Conservation (phyloP, 2,329 filamentous ascomycete genomes). For the Fusarium austroafricanum region DNA sequence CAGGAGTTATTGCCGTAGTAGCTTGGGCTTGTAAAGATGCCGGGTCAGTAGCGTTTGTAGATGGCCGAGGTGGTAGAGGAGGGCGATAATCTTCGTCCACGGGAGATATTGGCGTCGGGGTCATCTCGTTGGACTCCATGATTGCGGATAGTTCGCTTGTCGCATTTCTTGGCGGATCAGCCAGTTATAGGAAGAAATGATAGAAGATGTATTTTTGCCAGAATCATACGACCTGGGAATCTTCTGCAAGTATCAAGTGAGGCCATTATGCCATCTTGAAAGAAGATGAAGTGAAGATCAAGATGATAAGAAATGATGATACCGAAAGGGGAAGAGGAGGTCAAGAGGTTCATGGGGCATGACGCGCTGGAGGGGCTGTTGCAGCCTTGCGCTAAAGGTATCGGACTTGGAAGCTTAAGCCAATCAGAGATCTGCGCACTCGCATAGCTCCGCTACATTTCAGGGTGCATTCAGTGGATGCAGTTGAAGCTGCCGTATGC, state of each 20-base stretch:
- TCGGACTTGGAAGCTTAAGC: constrained; percentile 22
- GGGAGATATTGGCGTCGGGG: constrained; percentile 43
- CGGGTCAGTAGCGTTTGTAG: constrained; percentile 53
- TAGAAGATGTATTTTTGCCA: constrained; percentile 4
- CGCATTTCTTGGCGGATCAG: constrained; percentile 45
- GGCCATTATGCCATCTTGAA: constrained; percentile 51
- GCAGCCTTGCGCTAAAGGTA: constrained; percentile 43
- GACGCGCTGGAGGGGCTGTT: constrained; percentile 42
- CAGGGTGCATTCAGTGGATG: constrained; percentile 29
- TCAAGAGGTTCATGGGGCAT: constrained; percentile 15
- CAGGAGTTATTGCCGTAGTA: constrained; percentile 85
- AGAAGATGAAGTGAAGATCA: constrained; percentile 30
- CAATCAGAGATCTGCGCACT: constrained; percentile 32
- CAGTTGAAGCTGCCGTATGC: constrained; percentile 29
- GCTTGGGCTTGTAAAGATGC: constrained; percentile 69
- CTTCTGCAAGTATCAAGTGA: constrained; percentile 7
- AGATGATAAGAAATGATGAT: constrained; percentile 7
- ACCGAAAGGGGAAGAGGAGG: constrained; percentile 26
- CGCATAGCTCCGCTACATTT: constrained; percentile 17
- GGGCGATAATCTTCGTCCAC: constrained; percentile 61
- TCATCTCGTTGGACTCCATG: constrained; percentile 46
- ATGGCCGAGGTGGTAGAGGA: constrained; percentile 66
- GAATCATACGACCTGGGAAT: constrained; percentile 29
- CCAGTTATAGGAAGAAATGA: not conserved
- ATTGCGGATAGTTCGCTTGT: constrained; percentile 29